Conservation (phyloP, 805 yeast species). For the Yarrowia sp. region DNA sequence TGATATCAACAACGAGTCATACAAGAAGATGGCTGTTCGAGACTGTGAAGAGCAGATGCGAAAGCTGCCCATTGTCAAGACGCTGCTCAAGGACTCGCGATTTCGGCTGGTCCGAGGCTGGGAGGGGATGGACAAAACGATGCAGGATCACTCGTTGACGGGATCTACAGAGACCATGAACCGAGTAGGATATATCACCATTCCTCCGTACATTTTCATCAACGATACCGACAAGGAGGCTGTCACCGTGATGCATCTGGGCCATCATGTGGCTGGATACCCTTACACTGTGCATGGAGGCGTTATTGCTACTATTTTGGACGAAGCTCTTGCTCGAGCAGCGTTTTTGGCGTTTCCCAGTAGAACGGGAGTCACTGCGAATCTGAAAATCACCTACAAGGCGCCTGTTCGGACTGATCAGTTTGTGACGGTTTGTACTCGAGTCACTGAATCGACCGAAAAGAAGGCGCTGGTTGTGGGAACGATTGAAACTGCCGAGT, state of each 20-base stretch:
- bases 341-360: conserved; percentile 82
- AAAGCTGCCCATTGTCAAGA: conserved; percentile 18
- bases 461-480: conserved; percentile 69
- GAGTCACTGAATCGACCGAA: conserved; percentile 65
- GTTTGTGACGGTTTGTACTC: conserved; percentile 64
- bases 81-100: conserved; percentile 13
- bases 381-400: conserved; percentile 58
- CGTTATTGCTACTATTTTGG: conserved; percentile 73
- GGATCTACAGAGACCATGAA: conserved; percentile 50
- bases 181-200: conserved; percentile 75
- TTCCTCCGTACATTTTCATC: conserved; percentile 68
- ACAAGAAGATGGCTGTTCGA: background rate
- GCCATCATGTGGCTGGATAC: conserved; percentile 76
- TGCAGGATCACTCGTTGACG: conserved; percentile 36
- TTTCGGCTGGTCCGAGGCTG: conserved; percentile 23
- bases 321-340: conserved; percentile 80
- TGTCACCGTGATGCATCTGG: conserved; percentile 69
- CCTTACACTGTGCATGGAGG: conserved; percentile 91
- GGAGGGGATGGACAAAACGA: conserved; percentile 20
- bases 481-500: conserved; percentile 14
- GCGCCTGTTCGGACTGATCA: conserved; percentile 59
- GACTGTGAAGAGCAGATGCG: conserved; percentile 16
- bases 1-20: conserved; percentile 6
- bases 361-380: conserved; percentile 86
- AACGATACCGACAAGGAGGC: conserved; percentile 56